Evolutionary conservation across 148 eudicot species (phyloP).

Genomic region (Fallopia convolvulus): DNA sequence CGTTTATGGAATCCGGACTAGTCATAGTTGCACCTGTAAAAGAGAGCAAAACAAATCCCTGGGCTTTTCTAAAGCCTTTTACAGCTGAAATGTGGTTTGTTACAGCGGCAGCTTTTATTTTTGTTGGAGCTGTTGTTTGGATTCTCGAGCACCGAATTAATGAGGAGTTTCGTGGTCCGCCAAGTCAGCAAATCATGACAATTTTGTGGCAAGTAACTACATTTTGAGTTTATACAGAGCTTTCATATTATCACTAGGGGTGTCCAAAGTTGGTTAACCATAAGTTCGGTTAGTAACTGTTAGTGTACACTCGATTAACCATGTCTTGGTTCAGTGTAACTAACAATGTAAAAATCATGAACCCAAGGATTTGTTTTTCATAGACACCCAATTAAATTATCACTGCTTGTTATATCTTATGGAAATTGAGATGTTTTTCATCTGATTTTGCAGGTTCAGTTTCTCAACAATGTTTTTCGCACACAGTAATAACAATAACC

Average conservation of each 20-base stretch:
- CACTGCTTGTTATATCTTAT: background rate
- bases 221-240: background rate
- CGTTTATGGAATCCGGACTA: constrained; percentile 29
- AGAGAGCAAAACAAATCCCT: constrained; percentile 19
- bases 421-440: background rate
- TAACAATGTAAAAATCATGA: too few species aligned
- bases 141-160: constrained; percentile 45
- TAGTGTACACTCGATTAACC: too few species aligned
- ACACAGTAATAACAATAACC: constrained; percentile 44
- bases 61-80: constrained; percentile 41
- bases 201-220: constrained; percentile 19
- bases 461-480: constrained; percentile 75
- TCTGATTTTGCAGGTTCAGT: constrained; percentile 63
- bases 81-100: constrained; percentile 38
- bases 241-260: too few species aligned
- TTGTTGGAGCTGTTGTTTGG: constrained; percentile 40
- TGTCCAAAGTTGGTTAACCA: too few species aligned
- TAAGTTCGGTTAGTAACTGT: too few species aligned
- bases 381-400: too few species aligned
- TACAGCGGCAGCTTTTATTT: constrained; percentile 25
- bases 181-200: constrained; percentile 28
- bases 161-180: constrained; percentile 43
- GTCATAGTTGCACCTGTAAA: constrained; percentile 33
- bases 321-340: too few species aligned
- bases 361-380: too few species aligned